Evolutionary conservation across 2,329 filamentous ascomycete genomes (phyloP).

Genomic region (Cladosporium oxysporum): DNA sequence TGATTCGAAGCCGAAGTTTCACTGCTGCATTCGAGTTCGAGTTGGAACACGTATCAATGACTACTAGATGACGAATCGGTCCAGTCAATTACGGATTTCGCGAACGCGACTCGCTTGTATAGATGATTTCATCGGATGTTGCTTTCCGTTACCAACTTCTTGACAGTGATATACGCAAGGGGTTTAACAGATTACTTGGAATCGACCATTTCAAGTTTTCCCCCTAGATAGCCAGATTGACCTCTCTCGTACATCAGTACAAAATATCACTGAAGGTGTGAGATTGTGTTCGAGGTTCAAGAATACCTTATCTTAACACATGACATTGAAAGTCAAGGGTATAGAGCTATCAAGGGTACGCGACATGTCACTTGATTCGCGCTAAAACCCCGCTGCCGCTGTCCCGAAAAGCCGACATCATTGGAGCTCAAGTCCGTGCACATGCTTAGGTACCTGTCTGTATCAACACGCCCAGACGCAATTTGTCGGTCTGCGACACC

Average conservation of each 20-base stretch:
- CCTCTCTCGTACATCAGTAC: no score
- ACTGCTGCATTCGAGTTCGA: neutral
- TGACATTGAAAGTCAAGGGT: neutral
- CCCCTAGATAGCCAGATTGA: no score
- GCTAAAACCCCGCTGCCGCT: neutral
- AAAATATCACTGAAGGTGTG: no score
- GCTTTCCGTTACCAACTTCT: neutral
- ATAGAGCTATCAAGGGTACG: neutral
- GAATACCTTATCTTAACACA: no score
- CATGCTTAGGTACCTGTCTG: neutral
- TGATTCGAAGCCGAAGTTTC: neutral
- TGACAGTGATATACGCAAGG: no score
- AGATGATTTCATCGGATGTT: neutral
- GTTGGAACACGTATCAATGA: neutral
- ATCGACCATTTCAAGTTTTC: no score
- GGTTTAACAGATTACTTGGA: no score
- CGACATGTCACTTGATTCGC: neutral
- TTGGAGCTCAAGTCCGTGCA: neutral
- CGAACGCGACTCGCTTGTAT: neutral
- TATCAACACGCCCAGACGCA: neutral
- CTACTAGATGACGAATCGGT: neutral
- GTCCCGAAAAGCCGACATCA: neutral
- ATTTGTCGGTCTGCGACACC: slow-evolving; percentile 11
- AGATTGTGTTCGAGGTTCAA: no score
- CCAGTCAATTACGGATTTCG: neutral